Base-by-base conservation (phyloP, 78 protist species). In the Speleostelium caveatum region DNA sequence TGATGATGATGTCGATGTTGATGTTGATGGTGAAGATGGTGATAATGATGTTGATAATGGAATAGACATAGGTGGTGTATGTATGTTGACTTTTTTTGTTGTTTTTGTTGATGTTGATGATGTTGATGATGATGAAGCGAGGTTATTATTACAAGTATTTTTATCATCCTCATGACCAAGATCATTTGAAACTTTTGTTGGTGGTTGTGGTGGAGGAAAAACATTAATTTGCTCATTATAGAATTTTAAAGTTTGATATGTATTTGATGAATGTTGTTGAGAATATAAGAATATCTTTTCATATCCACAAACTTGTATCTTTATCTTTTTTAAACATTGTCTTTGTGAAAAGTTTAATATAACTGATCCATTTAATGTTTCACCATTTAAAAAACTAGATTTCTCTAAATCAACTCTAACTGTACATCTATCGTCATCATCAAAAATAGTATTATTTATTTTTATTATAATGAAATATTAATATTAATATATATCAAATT, bases 361-460 rank as follows among this genome's bases (percentile, higher is more conserved):
- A 45, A 83, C 73, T 12, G 59, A 69, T 36, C 91, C 91, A 67
- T 39, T 69, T 8, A 83, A 10, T 28, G 35, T 59, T 26, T 45
- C 79, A 68, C 91, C 91, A 60, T 69, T 83, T 5, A 32, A 41
- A 59, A 69, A 83, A 45, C 59, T 36, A 69, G 91, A 69, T 83
- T 60, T 67, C 24, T 83, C 91, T 41, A 83, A 58, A 45, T 83
- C 75, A 24, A 83, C 32, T 42, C 45, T 69, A 39, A 83, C 58
- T 26, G 42, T 68, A 83, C 91, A 83, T 16, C 89, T 80, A 33
- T 42, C n/a, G n/a, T n/a, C n/a, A n/a, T n/a, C n/a, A n/a, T n/a
- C n/a, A n/a, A n/a, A n/a, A n/a, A n/a, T n/a, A n/a, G n/a, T n/a
- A n/a, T n/a, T n/a, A 49, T 49, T 49, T 49, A 14, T 49, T 49